Evolutionary conservation across 2,329 filamentous ascomycete genomes (phyloP).

Genomic region (Pseudogymnoascus sp.): DNA sequence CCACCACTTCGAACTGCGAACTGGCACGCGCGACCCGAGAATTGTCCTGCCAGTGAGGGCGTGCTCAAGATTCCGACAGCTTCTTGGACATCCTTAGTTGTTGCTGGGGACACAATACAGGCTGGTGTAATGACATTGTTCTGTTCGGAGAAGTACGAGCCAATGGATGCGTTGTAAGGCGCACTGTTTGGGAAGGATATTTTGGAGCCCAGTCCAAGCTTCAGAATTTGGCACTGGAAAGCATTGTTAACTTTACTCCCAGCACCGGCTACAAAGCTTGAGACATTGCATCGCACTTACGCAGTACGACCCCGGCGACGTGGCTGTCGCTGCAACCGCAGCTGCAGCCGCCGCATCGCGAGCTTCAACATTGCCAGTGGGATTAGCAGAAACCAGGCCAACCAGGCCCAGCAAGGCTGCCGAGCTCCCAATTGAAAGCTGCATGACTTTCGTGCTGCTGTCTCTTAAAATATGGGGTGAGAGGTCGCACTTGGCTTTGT

Average conservation of each 20-base stretch:
- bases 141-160: constrained; percentile 17
- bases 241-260: not conserved
- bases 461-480: not conserved
- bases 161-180: constrained; percentile 6
- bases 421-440: not conserved
- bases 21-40: constrained; percentile 21
- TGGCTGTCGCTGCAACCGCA: not conserved
- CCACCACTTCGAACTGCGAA: constrained; percentile 54
- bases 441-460: not conserved
- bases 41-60: not conserved
- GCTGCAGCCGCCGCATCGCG: not conserved
- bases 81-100: constrained; percentile 22
- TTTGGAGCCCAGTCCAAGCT: constrained; percentile 7
- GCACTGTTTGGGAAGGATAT: constrained; percentile 9
- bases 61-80: constrained; percentile 13
- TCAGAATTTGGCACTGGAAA: constrained; percentile 3
- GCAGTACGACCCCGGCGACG: not conserved
- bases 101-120: constrained; percentile 25
- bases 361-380: not conserved
- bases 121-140: constrained; percentile 20
- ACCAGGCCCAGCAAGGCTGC: not conserved
- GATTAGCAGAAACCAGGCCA: not conserved
- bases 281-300: not conserved
- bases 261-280: not conserved
- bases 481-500: not conserved